These are phyloP conservation scores for Endoconidiophora polonica DNA, from an alignment of 2,329 filamentous ascomycete species.

Conservation along the genomic window DNA sequence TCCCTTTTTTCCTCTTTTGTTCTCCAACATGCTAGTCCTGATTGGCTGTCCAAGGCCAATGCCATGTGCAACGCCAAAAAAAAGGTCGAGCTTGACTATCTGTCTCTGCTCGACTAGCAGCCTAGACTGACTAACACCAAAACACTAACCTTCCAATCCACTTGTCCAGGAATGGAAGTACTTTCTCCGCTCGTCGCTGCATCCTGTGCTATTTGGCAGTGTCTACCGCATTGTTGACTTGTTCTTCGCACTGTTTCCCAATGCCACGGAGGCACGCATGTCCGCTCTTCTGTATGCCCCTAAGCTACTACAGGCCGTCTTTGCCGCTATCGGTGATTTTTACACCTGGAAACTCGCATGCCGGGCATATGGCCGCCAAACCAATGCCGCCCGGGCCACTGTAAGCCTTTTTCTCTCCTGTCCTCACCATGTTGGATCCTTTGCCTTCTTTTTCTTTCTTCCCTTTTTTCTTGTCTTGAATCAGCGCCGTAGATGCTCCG, in stretches of 20 bases:
- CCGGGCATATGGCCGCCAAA: slow-evolving; percentile 51
- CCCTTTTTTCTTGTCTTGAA: slow-evolving; percentile 17
- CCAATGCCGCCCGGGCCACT: slow-evolving; percentile 48
- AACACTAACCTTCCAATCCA: background rate
- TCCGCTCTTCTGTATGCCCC: slow-evolving; percentile 56
- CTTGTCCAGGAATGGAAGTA: slow-evolving; percentile 73
- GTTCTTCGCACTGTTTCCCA: slow-evolving; percentile 35
- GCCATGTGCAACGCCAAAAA: too few relatives aligned
- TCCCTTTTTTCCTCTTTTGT: background rate
- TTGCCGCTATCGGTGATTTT: slow-evolving; percentile 67
- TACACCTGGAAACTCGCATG: slow-evolving; percentile 73
- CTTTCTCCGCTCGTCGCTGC: slow-evolving; percentile 73
- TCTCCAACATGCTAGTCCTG: too few relatives aligned
- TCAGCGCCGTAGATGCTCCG: slow-evolving; percentile 9
- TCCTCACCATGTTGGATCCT: background rate
- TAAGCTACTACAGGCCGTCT: slow-evolving; percentile 56
- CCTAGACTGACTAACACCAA: background rate
- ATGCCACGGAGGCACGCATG: slow-evolving; percentile 34
- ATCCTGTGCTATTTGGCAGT: slow-evolving; percentile 71
- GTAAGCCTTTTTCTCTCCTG: slow-evolving; percentile 30
- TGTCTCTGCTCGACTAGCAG: background rate
- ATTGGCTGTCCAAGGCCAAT: too few relatives aligned
- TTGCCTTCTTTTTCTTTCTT: background rate
- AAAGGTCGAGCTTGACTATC: background rate
- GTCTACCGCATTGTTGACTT: slow-evolving; percentile 49